These are phyloP conservation scores for Leccinum truebloodii DNA, from an alignment of 768 basidiomycete genomes.

Conservation along the genomic window DNA sequence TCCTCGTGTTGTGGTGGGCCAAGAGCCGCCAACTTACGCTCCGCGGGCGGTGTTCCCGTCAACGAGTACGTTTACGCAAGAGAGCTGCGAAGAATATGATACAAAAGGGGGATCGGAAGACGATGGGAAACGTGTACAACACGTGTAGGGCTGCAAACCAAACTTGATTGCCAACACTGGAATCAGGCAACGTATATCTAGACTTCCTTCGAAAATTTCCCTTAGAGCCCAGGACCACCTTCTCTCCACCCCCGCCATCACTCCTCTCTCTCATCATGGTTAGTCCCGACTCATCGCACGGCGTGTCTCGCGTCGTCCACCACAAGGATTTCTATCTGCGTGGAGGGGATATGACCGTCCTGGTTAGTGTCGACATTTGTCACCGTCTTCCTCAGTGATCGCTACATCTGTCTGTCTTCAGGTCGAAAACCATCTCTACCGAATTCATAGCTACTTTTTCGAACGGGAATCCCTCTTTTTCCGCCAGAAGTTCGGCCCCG, in stretches of 20 bases:
- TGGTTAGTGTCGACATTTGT: conserved; percentile 41
- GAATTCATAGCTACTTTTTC: conserved; percentile 64
- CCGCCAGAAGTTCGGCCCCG: conserved; percentile 33
- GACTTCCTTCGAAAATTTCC: conserved; percentile 40
- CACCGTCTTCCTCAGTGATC: neutral
- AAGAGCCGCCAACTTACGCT: conserved; percentile 9
- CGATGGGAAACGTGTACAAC: conserved; percentile 34
- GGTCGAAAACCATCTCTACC: conserved; percentile 58
- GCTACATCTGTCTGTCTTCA: conserved; percentile 32
- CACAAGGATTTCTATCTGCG: conserved; percentile 54
- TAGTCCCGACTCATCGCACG: conserved; percentile 24
- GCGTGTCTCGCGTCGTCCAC: conserved; percentile 34
- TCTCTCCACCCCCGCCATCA: conserved; percentile 29
- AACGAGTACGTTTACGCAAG: conserved; percentile 32
- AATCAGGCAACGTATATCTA: conserved; percentile 35
- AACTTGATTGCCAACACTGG: conserved; percentile 29
- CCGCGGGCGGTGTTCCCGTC: conserved; percentile 11
- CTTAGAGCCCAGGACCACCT: conserved; percentile 29
- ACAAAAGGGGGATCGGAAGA: conserved; percentile 24
- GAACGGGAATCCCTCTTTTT: conserved; percentile 59
- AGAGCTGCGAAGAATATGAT: conserved; percentile 11
- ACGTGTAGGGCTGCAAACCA: conserved; percentile 34
- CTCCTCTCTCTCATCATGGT: conserved; percentile 32
- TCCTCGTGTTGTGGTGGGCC: conserved; percentile 4
- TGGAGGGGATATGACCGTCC: conserved; percentile 57